These are phyloP conservation scores for Penicillium cinerascens DNA, from an alignment of 495 filamentous ascomycete species.

Conservation along the genomic window DNA sequence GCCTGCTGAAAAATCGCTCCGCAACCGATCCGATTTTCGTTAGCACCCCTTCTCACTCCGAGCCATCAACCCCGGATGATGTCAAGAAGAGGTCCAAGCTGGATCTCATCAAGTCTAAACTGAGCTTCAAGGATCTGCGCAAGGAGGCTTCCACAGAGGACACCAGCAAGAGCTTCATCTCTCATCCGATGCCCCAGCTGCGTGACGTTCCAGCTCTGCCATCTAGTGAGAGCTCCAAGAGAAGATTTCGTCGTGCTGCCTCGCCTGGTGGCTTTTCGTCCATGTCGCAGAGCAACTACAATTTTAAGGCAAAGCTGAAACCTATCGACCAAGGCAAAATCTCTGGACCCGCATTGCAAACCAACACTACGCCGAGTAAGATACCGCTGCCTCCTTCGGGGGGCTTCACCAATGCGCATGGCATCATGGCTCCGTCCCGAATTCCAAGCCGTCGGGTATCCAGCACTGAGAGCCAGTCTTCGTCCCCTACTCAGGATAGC, in stretches of 20 bases:
- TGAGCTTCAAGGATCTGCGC: slow-evolving; percentile 34
- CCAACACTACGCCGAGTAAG: background rate
- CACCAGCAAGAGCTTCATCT: too few species aligned
- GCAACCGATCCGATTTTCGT: slow-evolving; percentile 11
- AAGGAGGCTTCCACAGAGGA: slow-evolving; percentile 26
- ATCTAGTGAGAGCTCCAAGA: background rate
- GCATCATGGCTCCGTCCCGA: background rate
- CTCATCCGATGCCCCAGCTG: background rate
- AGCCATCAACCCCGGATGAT: background rate
- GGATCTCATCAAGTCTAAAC: slow-evolving; percentile 27
- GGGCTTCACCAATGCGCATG: slow-evolving; percentile 6
- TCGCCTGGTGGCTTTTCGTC: background rate
- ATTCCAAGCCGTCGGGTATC: background rate
- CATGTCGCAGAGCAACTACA: background rate
- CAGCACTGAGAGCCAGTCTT: background rate
- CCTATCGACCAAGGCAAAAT: background rate
- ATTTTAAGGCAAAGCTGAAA: background rate
- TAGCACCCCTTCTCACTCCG: background rate
- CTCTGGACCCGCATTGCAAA: background rate
- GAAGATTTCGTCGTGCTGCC: background rate
- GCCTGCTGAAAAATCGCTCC: slow-evolving; percentile 13
- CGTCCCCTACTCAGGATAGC: background rate
- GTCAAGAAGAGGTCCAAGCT: slow-evolving; percentile 29
- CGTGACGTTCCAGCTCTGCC: slow-evolving; percentile 5
- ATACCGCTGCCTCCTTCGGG: slow-evolving; percentile 10